Conservation (phyloP, 768 basidiomycete genomes). For the Botryobasidium botryosum region DNA sequence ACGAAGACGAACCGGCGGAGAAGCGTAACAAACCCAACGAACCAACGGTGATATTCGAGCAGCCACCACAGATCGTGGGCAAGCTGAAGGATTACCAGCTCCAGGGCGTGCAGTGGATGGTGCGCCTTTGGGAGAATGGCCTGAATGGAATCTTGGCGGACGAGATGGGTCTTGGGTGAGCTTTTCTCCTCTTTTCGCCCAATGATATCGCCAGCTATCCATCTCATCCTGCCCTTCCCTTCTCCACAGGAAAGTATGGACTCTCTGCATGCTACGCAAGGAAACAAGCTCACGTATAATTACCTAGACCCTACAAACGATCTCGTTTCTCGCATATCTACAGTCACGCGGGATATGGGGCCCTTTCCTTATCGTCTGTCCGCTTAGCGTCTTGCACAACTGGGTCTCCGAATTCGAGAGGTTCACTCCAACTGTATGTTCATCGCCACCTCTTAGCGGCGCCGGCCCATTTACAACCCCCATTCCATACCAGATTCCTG, state of each 20-base stretch:
- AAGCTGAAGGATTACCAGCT: slow-evolving; percentile 81
- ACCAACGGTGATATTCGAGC: slow-evolving; percentile 26
- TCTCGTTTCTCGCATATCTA: slow-evolving; percentile 83
- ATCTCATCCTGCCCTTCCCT: background rate
- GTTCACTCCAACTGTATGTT: slow-evolving; percentile 62
- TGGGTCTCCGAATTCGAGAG: slow-evolving; percentile 75
- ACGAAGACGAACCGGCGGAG: background rate
- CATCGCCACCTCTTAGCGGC: slow-evolving; percentile 7
- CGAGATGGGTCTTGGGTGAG: slow-evolving; percentile 88
- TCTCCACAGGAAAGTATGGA: slow-evolving; percentile 5
- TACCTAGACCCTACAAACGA: slow-evolving; percentile 77
- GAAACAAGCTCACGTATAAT: slow-evolving; percentile 4
- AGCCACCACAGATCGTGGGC: slow-evolving; percentile 65
- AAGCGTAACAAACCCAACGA: background rate
- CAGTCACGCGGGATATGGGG: slow-evolving; percentile 52
- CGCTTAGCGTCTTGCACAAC: slow-evolving; percentile 83
- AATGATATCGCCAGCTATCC: background rate
- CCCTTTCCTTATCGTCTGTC: slow-evolving; percentile 81
- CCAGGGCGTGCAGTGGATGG: slow-evolving; percentile 79
- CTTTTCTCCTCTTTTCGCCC: slow-evolving; percentile 8
- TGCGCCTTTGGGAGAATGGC: slow-evolving; percentile 1
- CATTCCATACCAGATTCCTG: slow-evolving; percentile 47
- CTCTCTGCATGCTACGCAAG: background rate
- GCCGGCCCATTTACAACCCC: background rate
- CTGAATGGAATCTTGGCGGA: slow-evolving; percentile 41